Evolutionary conservation across 2,329 filamentous ascomycete species (phyloP), one percentile per base, ranked within the genome.

Genomic region (Monosporascus cannonballus): DNA sequence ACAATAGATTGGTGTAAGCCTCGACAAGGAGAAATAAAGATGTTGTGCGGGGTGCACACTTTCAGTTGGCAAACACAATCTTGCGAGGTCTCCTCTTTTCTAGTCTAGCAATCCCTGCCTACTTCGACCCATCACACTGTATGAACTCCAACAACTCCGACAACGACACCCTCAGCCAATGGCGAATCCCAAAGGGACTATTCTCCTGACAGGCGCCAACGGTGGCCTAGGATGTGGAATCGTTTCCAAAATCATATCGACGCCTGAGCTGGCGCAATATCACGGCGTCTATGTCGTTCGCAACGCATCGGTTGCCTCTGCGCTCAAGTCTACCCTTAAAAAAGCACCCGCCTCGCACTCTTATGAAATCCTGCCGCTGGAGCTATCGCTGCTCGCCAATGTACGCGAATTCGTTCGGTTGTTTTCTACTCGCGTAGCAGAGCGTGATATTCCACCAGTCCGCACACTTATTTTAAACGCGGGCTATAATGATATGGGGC

Each of bases 381-480:
- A 42, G 18, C 39, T 42, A 11, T 42, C 39, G 8, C 39, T 42
- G 18, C 39, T 42, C 20, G 39, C 39, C 18, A 20, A 9, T 42
- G 39, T 42, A n/a, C 39, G 39, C 39, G 39, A n/a, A 14, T 42
- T 42, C 20, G 18, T 20, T n/a, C 39, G 20, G 14, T 4, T 1
- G 22, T 20, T 22, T 18, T 11, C 7, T 20, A 20, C 15, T 42
- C 39, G 39, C 39, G 20, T 22, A 42, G n/a, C 39, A 42, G 20
- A n/a, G 39, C 7, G 59, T 39, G 44, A 61, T 22, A 54, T 64
- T n/a, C 61, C 60, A 7, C 60, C 59, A 3, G 59, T 63, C 25
- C 57, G 57, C 11, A 56, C 59, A n/a, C 57, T 64, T n/a, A 62
- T 64, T 20, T 51, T 63, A 25, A 62, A 62, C 44, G 59, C 61